Evolutionary conservation across 2,329 filamentous ascomycete species (phyloP).

Genomic region (Aspergillus eucalypticola): DNA sequence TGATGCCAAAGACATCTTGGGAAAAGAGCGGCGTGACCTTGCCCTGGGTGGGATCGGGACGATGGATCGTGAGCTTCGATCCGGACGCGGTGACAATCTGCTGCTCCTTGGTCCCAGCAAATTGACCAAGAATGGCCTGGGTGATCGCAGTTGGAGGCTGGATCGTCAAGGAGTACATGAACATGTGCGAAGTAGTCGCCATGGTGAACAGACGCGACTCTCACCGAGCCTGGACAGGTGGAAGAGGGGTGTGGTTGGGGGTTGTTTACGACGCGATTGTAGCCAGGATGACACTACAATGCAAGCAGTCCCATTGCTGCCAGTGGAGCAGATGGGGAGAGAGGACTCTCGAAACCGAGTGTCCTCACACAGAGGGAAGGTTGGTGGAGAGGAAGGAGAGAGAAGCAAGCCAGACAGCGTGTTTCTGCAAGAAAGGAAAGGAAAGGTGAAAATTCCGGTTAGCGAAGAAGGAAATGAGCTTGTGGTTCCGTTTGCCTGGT

Average conservation of each 20-base stretch:
- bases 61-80: slow-evolving; percentile 82
- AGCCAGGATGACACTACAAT: slow-evolving; percentile 28
- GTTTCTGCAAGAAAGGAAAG: slow-evolving; percentile 16
- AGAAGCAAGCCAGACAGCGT: slow-evolving; percentile 9
- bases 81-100: slow-evolving; percentile 94
- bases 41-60: slow-evolving; percentile 80
- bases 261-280: slow-evolving; percentile 30
- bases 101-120: slow-evolving; percentile 94
- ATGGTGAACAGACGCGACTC: slow-evolving; percentile 56
- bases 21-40: slow-evolving; percentile 84
- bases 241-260: slow-evolving; percentile 1
- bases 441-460: slow-evolving; percentile 33
- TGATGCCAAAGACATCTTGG: slow-evolving; percentile 95
- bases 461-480: slow-evolving; percentile 24
- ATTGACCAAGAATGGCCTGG: slow-evolving; percentile 90
- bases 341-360: slow-evolving; percentile 32
- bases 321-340: slow-evolving; percentile 17
- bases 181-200: slow-evolving; percentile 98
- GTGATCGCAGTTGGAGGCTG: slow-evolving; percentile 87
- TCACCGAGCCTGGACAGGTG: slow-evolving; percentile 13
- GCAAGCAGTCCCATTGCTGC: slow-evolving; percentile 42
- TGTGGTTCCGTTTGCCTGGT: slow-evolving; percentile 24
- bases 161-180: slow-evolving; percentile 95
- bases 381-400: slow-evolving; percentile 10
- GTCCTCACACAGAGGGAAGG: slow-evolving; percentile 17